These are phyloP conservation scores for Dimocarpus longan DNA, from an alignment of 345 rosid genomes.

Conservation along the genomic window DNA sequence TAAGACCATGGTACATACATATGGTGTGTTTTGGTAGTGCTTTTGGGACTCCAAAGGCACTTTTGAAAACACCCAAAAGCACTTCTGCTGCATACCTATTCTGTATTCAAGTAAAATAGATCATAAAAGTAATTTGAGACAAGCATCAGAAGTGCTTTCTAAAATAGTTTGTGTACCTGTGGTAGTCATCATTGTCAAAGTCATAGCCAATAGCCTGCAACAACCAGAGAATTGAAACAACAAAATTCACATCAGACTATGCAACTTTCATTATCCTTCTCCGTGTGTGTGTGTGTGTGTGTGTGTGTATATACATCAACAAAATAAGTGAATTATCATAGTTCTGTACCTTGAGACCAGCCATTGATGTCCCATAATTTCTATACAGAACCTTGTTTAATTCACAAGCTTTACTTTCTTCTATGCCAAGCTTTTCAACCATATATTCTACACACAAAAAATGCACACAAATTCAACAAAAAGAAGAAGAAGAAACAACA, in stretches of 20 bases:
- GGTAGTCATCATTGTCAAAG: slow-evolving; percentile 78
- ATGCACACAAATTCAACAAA: background rate
- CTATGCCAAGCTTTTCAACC: slow-evolving; percentile 72
- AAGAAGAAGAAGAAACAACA: background rate
- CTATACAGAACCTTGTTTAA: slow-evolving; percentile 63
- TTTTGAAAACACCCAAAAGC: background rate
- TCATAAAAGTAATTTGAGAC: too few relatives aligned
- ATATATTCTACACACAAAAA: slow-evolving; percentile 55
- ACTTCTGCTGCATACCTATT: background rate
- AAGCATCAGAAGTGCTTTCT: too few relatives aligned
- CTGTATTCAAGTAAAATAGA: too few relatives aligned
- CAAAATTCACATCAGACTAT: background rate
- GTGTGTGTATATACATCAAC: too few relatives aligned
- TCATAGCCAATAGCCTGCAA: slow-evolving; percentile 84
- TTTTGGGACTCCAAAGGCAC: background rate
- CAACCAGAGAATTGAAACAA: background rate
- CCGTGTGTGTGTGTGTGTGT: too few relatives aligned
- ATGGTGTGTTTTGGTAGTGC: background rate
- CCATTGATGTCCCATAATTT: slow-evolving; percentile 88
- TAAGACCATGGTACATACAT: background rate
- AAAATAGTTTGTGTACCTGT: slow-evolving; percentile 38
- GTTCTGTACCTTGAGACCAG: slow-evolving; percentile 74
- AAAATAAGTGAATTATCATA: background rate
- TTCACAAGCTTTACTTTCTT: slow-evolving; percentile 51
- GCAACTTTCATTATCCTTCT: background rate